Conservation (phyloP, 2,329 filamentous ascomycete species). For the Nothophoma quercina region DNA sequence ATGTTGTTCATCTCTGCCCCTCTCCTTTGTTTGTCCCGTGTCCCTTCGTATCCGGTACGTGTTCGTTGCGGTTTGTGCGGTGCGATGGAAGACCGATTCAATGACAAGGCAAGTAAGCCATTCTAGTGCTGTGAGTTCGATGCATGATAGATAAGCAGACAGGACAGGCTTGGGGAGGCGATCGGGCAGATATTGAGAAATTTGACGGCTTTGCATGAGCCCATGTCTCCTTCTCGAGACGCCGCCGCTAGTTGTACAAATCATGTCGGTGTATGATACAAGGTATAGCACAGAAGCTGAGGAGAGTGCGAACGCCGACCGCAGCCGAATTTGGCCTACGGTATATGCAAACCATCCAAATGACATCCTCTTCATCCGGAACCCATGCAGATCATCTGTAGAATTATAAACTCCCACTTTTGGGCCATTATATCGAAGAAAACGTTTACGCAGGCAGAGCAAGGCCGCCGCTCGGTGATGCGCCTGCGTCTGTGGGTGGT, state of each 20-base stretch:
- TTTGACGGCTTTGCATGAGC: conserved; percentile 16
- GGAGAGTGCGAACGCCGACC: conserved; percentile 47
- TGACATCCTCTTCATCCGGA: conserved; percentile 28
- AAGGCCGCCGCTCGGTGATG: conserved; percentile 28
- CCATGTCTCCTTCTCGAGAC: conserved; percentile 25
- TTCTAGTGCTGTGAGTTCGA: too few species aligned
- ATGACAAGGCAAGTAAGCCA: too few species aligned
- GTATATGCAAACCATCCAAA: conserved; percentile 41
- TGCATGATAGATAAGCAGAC: too few species aligned
- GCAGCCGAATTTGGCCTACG: conserved; percentile 34
- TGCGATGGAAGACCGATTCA: too few species aligned
- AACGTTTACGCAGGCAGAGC: conserved; percentile 35
- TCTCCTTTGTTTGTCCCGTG: too few species aligned
- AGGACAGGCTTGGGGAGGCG: too few species aligned
- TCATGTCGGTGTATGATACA: conserved; percentile 43
- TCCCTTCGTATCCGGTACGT: too few species aligned
- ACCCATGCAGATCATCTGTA: conserved; percentile 25
- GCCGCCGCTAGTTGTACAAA: conserved; percentile 40
- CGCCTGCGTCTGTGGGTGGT: conserved; percentile 46
- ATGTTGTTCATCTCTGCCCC: too few species aligned
- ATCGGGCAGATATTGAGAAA: background rate
- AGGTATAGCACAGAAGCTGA: conserved; percentile 45
- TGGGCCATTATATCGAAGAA: conserved; percentile 21
- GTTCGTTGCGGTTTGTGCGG: too few species aligned
- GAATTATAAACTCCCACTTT: conserved; percentile 30